Evolutionary conservation across 2,329 filamentous ascomycete species (phyloP), one percentile per base, ranked within the genome.

Genomic region (Claviceps pazoutovae): DNA sequence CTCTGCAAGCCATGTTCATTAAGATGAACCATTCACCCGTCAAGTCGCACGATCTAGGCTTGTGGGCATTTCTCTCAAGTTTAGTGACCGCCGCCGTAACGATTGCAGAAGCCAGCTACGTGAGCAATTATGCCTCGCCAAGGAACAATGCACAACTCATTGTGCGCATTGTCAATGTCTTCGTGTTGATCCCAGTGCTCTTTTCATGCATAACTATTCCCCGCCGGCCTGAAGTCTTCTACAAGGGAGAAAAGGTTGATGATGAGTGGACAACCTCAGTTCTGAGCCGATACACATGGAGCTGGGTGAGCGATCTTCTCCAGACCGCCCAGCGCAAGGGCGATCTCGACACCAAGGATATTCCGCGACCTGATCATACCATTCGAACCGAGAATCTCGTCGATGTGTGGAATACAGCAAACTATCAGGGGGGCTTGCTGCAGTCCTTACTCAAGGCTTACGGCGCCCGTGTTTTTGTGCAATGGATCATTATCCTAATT

Each of bases 161-260:
- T 45, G 60, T 69, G 26, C 66, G 79, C 37, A 61, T 72, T 1
- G 64, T 68, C 2, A 76, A 80, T 52, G 60, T 79, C 19, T 64
- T 62, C 8, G 61, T 70, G 11, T 63, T 69, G 14, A 34, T 79
- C n/a, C 59, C 66, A n/a, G 65, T 79, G 17, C 65, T 68, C 14
- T 56, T 76, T 45, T 66, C 71, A 16, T 75, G 74, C 56, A 55
- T 83, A 13, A 71, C 74, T 1, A 68, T 88, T 14, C 83, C 83
- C 4, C 75, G 86, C 44, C 74, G 86, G 11, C 86, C 86, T 3
- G 72, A 82, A 50, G 80, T 89, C 17, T 86, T 74, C 60, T 70
- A 74, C 59, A 56, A 81, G 41, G 80, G 72, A 26, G 69, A 73
- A 46, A 62, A 72, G 3, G 82, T 91, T 36, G 85, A 90, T 60